phyloP scores from a whole-genome alignment of 495 filamentous ascomycete genomes.

The Penicillium crystallinum region DNA sequence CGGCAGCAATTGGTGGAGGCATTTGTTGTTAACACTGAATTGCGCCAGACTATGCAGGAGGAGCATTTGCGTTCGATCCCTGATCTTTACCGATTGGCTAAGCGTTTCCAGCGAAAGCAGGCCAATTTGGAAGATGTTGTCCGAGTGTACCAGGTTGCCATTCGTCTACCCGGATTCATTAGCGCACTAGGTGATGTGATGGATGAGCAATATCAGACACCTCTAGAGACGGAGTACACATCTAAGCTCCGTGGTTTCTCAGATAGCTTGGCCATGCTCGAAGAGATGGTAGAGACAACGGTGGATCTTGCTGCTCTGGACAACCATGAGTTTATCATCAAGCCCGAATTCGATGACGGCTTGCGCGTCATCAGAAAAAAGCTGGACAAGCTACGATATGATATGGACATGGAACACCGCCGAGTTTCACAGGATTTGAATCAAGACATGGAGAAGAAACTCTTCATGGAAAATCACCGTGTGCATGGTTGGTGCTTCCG shows the following conservation, averaged over 20 bases:
- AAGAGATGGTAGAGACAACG: constrained; percentile 98
- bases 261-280: constrained; percentile 76
- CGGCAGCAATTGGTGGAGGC: constrained; percentile 93
- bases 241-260: constrained; percentile 71
- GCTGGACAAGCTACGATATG: constrained; percentile 74
- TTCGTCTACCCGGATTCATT: constrained; percentile 85
- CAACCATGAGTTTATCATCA: constrained; percentile 98
- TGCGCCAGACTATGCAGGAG: constrained; percentile 96
- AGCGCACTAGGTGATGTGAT: constrained; percentile 86
- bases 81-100: constrained; percentile 88
- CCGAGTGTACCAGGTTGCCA: constrained; percentile 87
- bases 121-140: constrained; percentile 96
- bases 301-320: constrained; percentile 94
- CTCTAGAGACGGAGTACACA: constrained; percentile 84
- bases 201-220: constrained; percentile 88
- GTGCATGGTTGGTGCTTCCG: constrained; percentile 97
- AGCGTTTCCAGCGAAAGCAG: constrained; percentile 86
- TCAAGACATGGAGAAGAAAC: constrained; percentile 95
- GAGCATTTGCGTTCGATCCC: constrained; percentile 92
- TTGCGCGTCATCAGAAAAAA: constrained; percentile 83
- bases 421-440: constrained; percentile 74
- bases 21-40: constrained; percentile 87
- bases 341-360: constrained; percentile 93
- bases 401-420: constrained; percentile 81
- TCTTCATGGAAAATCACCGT: constrained; percentile 94